Evolutionary conservation across 768 basidiomycete species (phyloP).

Genomic region (Antrodiella citrinella): DNA sequence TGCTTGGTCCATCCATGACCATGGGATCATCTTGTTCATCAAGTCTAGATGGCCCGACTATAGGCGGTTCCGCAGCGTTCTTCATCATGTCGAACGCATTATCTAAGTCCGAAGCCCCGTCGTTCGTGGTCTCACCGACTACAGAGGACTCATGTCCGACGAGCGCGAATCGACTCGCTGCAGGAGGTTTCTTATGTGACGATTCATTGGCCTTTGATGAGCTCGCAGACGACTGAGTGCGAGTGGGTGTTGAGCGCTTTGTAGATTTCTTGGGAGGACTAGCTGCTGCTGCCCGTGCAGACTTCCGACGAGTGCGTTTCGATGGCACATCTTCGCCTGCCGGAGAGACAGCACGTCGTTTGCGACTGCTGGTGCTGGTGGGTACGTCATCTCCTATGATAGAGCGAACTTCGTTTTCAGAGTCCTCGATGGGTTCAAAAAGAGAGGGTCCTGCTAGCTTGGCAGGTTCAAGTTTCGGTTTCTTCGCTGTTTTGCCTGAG

Average conservation of each 20-base stretch:
- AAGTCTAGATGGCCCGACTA: no score
- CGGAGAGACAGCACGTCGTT: background rate
- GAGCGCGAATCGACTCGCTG: background rate
- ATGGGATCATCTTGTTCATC: no score
- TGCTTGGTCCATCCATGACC: no score
- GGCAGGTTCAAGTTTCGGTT: background rate
- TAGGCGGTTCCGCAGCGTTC: no score
- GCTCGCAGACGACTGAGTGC: background rate
- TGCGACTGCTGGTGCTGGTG: background rate
- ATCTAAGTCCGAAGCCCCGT: background rate
- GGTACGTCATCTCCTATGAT: background rate
- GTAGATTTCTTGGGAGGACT: background rate
- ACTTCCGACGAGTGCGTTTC: background rate
- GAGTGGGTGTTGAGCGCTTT: background rate
- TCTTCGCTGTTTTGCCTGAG: background rate
- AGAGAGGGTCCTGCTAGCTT: background rate
- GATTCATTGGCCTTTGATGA: background rate
- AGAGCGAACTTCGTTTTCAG: slow-evolving; percentile 4
- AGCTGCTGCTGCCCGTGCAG: background rate
- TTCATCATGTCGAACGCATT: background rate
- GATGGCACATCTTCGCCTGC: background rate
- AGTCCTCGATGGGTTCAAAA: slow-evolving; percentile 1
- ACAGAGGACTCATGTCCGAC: background rate
- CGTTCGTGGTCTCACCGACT: background rate
- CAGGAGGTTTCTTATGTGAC: background rate